Conservation (phyloP, 2,329 filamentous ascomycete genomes). For the Truncatella angustata region DNA sequence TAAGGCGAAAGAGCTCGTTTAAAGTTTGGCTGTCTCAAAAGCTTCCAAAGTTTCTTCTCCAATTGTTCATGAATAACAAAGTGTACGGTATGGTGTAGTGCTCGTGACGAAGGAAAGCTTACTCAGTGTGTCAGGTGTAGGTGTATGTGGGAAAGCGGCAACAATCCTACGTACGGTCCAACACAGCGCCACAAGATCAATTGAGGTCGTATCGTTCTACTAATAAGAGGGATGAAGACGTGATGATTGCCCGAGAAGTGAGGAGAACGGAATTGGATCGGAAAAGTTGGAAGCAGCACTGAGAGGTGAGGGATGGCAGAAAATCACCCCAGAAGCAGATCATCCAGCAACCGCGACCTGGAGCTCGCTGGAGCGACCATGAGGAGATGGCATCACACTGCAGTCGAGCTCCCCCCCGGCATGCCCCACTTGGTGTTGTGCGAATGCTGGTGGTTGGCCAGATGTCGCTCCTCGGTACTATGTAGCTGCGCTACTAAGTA, state of each 20-base stretch:
- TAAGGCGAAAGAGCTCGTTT: neutral
- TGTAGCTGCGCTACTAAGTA: too few relatives aligned
- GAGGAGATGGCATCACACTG: neutral
- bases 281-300: neutral
- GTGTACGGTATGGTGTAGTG: neutral
- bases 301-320: neutral
- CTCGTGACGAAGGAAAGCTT: neutral
- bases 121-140: too few relatives aligned
- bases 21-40: constrained; percentile 6
- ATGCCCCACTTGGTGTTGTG: neutral
- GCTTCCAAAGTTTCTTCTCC: neutral
- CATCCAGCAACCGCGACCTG: neutral
- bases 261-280: neutral
- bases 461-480: too few relatives aligned
- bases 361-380: neutral
- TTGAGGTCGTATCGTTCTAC: neutral
- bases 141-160: too few relatives aligned
- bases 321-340: neutral
- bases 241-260: neutral
- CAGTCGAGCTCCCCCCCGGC: neutral
- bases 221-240: neutral
- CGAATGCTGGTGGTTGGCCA: neutral
- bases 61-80: neutral
- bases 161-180: neutral
- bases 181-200: neutral